These are phyloP conservation scores for Nyctanthes arbortristis DNA, from an alignment of 257 asterid genomes.

Conservation along the genomic window DNA sequence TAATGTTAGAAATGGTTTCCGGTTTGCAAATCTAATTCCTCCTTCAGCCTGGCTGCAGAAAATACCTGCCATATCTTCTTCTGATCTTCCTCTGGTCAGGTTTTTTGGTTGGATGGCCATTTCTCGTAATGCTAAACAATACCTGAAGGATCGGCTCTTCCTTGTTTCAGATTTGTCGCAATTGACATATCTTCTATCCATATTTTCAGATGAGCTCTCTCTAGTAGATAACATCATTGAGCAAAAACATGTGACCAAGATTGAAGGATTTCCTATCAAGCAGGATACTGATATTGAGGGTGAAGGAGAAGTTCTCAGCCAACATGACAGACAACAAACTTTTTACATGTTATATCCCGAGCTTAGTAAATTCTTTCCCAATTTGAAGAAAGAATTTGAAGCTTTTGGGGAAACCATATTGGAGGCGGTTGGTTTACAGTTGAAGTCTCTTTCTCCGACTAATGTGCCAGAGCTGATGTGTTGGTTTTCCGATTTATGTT, in stretches of 20 bases:
- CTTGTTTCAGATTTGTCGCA: slow-evolving; percentile 85
- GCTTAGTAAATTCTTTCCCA: slow-evolving; percentile 74
- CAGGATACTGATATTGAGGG: slow-evolving; percentile 32
- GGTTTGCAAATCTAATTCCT: slow-evolving; percentile 84
- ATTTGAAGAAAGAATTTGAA: slow-evolving; percentile 75
- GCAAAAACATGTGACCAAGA: slow-evolving; percentile 42
- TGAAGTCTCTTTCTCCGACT: slow-evolving; percentile 74
- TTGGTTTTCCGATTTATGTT: slow-evolving; percentile 93
- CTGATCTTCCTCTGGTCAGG: slow-evolving; percentile 77
- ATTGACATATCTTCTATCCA: slow-evolving; percentile 61
- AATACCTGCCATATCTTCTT: slow-evolving; percentile 68
- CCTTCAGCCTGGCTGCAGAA: slow-evolving; percentile 77
- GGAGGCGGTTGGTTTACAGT: slow-evolving; percentile 92
- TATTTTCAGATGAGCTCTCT: slow-evolving; percentile 90
- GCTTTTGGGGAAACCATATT: slow-evolving; percentile 82
- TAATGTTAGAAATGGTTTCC: slow-evolving; percentile 58
- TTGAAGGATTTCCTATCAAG: slow-evolving; percentile 36
- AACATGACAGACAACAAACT: slow-evolving; percentile 51
- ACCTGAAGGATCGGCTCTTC: slow-evolving; percentile 77
- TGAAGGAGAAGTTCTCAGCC: slow-evolving; percentile 36
- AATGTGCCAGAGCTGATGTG: slow-evolving; percentile 79
- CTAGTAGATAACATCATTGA: slow-evolving; percentile 47
- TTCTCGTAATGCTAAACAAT: slow-evolving; percentile 82
- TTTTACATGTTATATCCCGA: slow-evolving; percentile 68
- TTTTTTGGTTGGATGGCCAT: slow-evolving; percentile 97